A percentile compares a stretch with the other conserved stretches of the same genome.
Conservation (phyloP, 139 green algal species). For the Nannochloris sp. region DNA sequence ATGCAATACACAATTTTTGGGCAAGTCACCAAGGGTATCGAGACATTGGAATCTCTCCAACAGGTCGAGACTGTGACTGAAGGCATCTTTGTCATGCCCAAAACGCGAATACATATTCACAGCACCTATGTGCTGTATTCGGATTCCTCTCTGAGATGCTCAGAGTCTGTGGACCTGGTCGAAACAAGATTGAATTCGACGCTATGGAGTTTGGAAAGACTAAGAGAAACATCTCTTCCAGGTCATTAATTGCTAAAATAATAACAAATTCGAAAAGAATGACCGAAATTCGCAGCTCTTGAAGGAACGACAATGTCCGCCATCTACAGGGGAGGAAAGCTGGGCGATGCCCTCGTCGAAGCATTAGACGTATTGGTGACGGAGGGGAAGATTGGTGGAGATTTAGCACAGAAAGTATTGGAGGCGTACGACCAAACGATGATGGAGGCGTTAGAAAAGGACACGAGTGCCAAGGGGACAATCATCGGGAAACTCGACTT, state of each 20-base stretch:
- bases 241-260: too few species aligned
- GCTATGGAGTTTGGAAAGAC: background rate
- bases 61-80: constrained; percentile 51
- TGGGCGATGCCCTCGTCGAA: constrained; percentile 34
- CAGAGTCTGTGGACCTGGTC: background rate
- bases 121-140: constrained; percentile 46
- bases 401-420: constrained; percentile 32
- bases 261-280: too few species aligned
- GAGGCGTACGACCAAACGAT: constrained; percentile 23
- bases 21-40: constrained; percentile 61
- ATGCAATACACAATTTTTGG: constrained; percentile 67
- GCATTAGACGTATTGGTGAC: constrained; percentile 33
- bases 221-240: background rate
- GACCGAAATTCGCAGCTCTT: background rate
- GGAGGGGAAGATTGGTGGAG: constrained; percentile 28
- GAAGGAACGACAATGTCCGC: background rate
- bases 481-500: constrained; percentile 40
- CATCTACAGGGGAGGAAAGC: constrained; percentile 26
- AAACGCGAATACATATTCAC: constrained; percentile 62
- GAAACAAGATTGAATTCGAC: background rate
- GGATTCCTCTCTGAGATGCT: background rate
- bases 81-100: constrained; percentile 84
- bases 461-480: constrained; percentile 18
- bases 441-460: constrained; percentile 7
- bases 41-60: constrained; percentile 65